Evolutionary conservation across 305 asterid species (phyloP).

Genomic region (Caryopteris hybrid): DNA sequence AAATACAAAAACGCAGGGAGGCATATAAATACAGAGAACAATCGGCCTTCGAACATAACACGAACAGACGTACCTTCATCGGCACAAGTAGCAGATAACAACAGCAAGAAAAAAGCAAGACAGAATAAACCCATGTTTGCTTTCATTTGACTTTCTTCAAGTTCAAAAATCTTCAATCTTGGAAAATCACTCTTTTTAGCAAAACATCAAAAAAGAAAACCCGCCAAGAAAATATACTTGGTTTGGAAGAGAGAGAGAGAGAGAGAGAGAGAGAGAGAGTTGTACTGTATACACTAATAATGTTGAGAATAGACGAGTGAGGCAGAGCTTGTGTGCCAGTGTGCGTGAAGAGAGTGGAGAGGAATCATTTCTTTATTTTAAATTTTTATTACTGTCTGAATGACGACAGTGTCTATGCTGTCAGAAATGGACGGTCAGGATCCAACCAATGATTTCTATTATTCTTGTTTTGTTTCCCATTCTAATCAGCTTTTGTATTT

Average conservation of each 20-base stretch:
- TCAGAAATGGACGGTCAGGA: slow-evolving; percentile 19
- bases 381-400: background rate
- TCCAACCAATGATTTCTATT: too few species aligned
- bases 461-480: too few species aligned
- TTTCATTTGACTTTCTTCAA: slow-evolving; percentile 1
- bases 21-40: background rate
- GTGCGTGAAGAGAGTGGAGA: background rate
- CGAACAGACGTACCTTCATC: slow-evolving; percentile 36
- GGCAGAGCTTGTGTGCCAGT: background rate
- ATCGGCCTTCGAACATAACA: background rate
- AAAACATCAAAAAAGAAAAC: slow-evolving; percentile 8
- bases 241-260: background rate
- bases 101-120: slow-evolving; percentile 24
- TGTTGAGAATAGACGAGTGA: background rate
- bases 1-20: background rate
- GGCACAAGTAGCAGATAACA: slow-evolving; percentile 32
- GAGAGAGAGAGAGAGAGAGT: background rate
- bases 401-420: background rate
- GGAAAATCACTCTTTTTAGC: background rate
- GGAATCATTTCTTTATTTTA: background rate
- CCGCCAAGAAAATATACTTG: background rate
- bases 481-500: too few species aligned
- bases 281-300: background rate
- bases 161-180: slow-evolving; percentile 36
- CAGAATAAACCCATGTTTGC: slow-evolving; percentile 22